Conservation (phyloP, 495 filamentous ascomycete species). For the Bombardia bombarda region DNA sequence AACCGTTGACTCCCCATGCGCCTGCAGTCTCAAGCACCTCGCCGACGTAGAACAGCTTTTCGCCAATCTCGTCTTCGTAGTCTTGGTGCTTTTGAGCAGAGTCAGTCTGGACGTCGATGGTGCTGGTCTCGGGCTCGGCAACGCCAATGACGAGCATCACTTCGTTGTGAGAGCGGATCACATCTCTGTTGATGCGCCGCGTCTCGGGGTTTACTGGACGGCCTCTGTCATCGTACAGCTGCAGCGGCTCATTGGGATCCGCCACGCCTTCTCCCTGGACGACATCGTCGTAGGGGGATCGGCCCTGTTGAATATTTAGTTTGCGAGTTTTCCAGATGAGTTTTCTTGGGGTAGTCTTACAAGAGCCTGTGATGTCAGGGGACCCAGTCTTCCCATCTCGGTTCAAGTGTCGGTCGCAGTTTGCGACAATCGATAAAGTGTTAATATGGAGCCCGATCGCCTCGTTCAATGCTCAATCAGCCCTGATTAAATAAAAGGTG, state of each 20-base stretch:
- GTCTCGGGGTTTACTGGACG: conserved; percentile 57
- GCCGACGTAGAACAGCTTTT: conserved; percentile 27
- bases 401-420: no score
- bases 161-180: conserved; percentile 49
- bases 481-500: no score
- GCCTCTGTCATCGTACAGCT: conserved; percentile 64
- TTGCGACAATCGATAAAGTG: no score
- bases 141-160: conserved; percentile 50
- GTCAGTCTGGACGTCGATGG: conserved; percentile 16
- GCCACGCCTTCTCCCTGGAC: conserved; percentile 29
- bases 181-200: conserved; percentile 39
- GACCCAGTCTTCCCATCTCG: conserved; percentile 41
- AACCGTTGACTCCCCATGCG: conserved; percentile 45
- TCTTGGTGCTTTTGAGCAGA: conserved; percentile 19
- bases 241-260: conserved; percentile 11
- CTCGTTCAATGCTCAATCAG: no score
- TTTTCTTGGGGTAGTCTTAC: conserved; percentile 22
- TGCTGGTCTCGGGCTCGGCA: conserved; percentile 36
- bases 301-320: conserved; percentile 40
- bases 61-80: conserved; percentile 33
- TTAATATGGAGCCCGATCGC: no score
- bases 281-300: conserved; percentile 64
- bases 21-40: conserved; percentile 30
- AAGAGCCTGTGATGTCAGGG: conserved; percentile 41
- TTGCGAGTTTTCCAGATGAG: no score